Percentiles rank a stretch among this genome's conserved stretches.
These are phyloP conservation scores for Mucor mucedo DNA, from an alignment of 371 early-diverging fungal genomes.

Conservation along the genomic window DNA sequence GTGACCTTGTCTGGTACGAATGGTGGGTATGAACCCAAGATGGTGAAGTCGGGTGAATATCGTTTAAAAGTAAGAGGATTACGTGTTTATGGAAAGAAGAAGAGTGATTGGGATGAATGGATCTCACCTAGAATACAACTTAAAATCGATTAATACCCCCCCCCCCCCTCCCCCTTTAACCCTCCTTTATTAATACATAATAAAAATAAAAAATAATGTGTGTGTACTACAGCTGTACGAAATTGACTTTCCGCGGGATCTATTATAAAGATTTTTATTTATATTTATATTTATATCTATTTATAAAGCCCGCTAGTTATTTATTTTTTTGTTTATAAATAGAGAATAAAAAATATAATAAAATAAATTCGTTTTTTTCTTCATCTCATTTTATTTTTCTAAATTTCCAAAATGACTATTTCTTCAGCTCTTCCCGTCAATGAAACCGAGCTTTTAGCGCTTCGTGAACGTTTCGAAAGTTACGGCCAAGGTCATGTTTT, in stretches of 20 bases:
- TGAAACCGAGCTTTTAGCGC: constrained; percentile 45
- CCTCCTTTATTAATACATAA: too few relatives aligned
- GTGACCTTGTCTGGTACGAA: constrained; percentile 15
- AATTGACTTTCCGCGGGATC: constrained; percentile 11
- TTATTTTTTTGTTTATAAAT: constrained; percentile 25
- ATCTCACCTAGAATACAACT: constrained; percentile 26
- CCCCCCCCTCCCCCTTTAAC: too few relatives aligned
- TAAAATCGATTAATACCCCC: constrained; percentile 2
- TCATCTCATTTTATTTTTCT: constrained; percentile 9
- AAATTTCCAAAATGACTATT: constrained; percentile 28
- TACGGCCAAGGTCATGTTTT: constrained; percentile 94
- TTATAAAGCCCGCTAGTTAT: neutral
- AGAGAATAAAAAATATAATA: constrained; percentile 12
- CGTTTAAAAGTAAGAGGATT: constrained; percentile 24
- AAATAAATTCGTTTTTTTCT: neutral
- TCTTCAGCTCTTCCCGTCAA: constrained; percentile 30
- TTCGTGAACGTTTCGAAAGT: constrained; percentile 68
- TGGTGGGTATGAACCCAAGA: neutral
- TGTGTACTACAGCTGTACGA: too few relatives aligned
- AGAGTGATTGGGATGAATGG: constrained; percentile 36
- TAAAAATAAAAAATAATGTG: too few relatives aligned
- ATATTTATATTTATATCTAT: constrained; percentile 19
- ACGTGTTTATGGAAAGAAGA: constrained; percentile 25
- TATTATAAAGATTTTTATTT: neutral
- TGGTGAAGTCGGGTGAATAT: constrained; percentile 24